Conservation (phyloP, 192 early-diverging fungal genomes). For the Jimgerdemannia lactiflua region DNA sequence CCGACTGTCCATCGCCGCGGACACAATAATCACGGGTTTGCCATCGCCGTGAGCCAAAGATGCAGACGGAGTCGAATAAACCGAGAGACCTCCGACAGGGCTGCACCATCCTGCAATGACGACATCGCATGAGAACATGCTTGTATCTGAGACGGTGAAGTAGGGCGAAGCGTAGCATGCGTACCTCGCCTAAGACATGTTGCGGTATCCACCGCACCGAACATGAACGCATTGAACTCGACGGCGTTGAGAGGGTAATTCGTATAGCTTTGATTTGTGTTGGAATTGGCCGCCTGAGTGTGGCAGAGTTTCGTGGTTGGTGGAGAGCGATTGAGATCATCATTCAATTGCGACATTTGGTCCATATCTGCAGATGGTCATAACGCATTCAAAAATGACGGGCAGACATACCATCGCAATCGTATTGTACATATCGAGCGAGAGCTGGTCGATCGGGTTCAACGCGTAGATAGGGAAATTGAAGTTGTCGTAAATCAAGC, state of each 20-base stretch:
- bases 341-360: neutral
- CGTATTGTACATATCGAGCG: constrained; percentile 31
- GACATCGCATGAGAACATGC: too few relatives aligned
- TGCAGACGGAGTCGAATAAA: constrained; percentile 64
- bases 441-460: constrained; percentile 28
- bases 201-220: constrained; percentile 56
- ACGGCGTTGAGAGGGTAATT: constrained; percentile 65
- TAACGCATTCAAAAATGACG: constrained; percentile 18
- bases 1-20: constrained; percentile 60
- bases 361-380: neutral
- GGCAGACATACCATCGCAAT: constrained; percentile 32
- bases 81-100: constrained; percentile 63
- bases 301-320: neutral
- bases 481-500: constrained; percentile 48
- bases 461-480: constrained; percentile 68
- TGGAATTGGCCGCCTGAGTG: constrained; percentile 42
- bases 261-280: constrained; percentile 40
- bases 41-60: constrained; percentile 49
- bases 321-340: neutral
- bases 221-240: constrained; percentile 73
- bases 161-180: neutral
- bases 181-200: constrained; percentile 71
- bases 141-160: neutral
- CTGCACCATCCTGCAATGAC: constrained; percentile 52
- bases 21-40: constrained; percentile 67